Conservation (phyloP, 1,284 basidiomycete genomes). For the Moniliophthora roreri region DNA sequence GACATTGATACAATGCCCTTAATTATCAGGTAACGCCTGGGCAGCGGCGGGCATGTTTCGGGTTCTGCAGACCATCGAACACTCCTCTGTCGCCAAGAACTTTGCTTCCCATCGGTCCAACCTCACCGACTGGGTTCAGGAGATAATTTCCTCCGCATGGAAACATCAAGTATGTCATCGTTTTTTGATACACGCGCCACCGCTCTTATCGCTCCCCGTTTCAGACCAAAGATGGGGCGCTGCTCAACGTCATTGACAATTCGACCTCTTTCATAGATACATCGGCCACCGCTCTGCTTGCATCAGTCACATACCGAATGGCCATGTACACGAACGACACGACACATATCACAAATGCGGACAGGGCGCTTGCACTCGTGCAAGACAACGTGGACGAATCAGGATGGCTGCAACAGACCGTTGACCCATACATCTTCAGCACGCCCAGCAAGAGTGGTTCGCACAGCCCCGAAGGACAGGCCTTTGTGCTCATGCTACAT, state of each 20-base stretch:
- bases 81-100: too few relatives aligned
- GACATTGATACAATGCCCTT: conserved; percentile 1
- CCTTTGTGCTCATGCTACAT: conserved; percentile 67
- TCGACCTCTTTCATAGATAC: conserved; percentile 49
- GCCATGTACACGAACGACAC: conserved; percentile 33
- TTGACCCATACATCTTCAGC: conserved; percentile 61
- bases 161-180: too few relatives aligned
- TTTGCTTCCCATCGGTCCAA: too few relatives aligned
- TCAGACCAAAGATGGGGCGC: conserved; percentile 42
- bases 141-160: too few relatives aligned
- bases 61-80: too few relatives aligned
- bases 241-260: conserved; percentile 55
- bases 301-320: conserved; percentile 49
- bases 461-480: conserved; percentile 59
- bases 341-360: conserved; percentile 40
- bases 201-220: background rate
- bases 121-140: too few relatives aligned
- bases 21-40: conserved; percentile 59
- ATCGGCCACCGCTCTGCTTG: conserved; percentile 52
- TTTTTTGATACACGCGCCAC: too few relatives aligned
- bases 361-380: conserved; percentile 38
- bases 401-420: conserved; percentile 61
- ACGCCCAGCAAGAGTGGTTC: conserved; percentile 37
- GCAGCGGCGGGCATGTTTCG: too few relatives aligned
- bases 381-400: conserved; percentile 36